Evolutionary conservation across 2,329 filamentous ascomycete genomes (phyloP), one percentile per base, ranked within the genome.

Genomic region (Davidsoniella eucalypti): DNA sequence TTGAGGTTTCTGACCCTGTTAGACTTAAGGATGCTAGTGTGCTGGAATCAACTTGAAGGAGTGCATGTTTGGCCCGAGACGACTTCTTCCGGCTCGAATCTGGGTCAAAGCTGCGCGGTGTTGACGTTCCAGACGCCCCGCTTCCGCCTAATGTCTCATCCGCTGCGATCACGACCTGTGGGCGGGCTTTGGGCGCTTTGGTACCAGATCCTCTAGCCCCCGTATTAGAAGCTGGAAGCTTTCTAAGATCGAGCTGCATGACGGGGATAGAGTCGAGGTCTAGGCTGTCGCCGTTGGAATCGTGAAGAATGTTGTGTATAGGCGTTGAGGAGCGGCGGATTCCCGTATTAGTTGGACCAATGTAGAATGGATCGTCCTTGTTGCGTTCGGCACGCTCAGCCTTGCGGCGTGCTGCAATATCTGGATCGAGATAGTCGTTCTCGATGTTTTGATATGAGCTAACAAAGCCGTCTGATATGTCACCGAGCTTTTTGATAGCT

Each of bases 241-340:
- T 74, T 29, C 81, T 80, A 6, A 95, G 73, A 54, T 93, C 81
- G 44, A 98, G 72, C 61, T 94, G 80, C 79, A 98, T 92, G 58
- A 98, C 90, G 2, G 92, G 92, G 58, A 98, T 98, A 2, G 86
- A 78, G 64, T 98, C 92, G 41, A 98, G 82, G 61, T 98, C 90
- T 7, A 96, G 68, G 42, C 84, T 82, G 2, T 82, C 79, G 2
- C 80, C 82, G 60, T 90, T 88, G 52, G 78, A 78, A 52, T 72
- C 78, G 52, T 78, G 73, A 2, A 84, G 68, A 52, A 92, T 86
- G 56, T 78, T 84, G 59, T 90, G 84, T 46, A 92, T 80, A 0
- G 85, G 85, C 1, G 84, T 90, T 0, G 82, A 82, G 5, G 75
- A 74, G 33, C 78, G 76, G 0, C 67, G 65, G n/a, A 65, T 66